Evolutionary conservation across 331 rosid genomes (phyloP).

Genomic region (Cydonia oblonga): DNA sequence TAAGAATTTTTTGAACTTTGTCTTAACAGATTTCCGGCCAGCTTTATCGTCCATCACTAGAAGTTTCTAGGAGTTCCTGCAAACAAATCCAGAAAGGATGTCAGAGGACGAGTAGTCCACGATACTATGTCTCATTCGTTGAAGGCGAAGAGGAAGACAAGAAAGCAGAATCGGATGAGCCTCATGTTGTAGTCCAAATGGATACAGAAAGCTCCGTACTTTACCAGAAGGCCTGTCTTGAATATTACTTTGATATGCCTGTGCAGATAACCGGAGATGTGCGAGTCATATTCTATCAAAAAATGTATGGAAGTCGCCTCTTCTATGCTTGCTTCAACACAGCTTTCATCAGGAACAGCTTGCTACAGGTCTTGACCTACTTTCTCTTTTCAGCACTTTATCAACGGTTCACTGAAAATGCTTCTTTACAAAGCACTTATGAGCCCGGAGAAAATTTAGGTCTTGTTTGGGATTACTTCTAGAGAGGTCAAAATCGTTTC

Average conservation of each 20-base stretch:
- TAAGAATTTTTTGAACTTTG: background rate
- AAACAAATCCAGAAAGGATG: conserved; percentile 61
- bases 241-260: conserved; percentile 66
- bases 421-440: no score
- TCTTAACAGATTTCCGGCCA: conserved; percentile 46
- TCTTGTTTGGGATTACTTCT: no score
- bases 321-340: conserved; percentile 92
- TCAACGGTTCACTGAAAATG: no score
- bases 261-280: conserved; percentile 71
- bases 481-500: no score
- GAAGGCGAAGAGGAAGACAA: conserved; percentile 34
- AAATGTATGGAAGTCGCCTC: conserved; percentile 83
- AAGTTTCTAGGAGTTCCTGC: conserved; percentile 50
- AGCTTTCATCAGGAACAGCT: conserved; percentile 70
- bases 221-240: conserved; percentile 71
- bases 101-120: conserved; percentile 52
- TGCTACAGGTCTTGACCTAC: conserved; percentile 55
- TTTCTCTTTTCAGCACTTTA: background rate
- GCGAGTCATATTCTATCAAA: conserved; percentile 70
- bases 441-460: no score
- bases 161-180: conserved; percentile 33
- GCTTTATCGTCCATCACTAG: conserved; percentile 56
- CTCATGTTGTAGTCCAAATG: conserved; percentile 71
- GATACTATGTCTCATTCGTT: conserved; percentile 53
- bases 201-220: conserved; percentile 74